Percentiles rank a stretch among this genome's conserved stretches.
phyloP scores from a whole-genome alignment of 352 stramenopile genomes.

The Ophiocytium majus region DNA sequence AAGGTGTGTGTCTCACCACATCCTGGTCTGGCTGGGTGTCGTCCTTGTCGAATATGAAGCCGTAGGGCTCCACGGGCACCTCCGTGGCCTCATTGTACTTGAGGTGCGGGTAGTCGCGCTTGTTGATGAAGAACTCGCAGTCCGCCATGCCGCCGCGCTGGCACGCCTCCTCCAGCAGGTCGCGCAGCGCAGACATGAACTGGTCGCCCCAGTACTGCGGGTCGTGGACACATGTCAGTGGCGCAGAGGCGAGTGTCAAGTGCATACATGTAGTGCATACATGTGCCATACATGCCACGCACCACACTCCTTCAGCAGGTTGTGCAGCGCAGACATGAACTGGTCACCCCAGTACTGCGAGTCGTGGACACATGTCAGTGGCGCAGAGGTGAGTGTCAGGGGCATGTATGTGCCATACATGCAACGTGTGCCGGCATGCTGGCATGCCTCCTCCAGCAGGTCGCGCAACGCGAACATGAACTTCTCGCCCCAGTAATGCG shows the following conservation, averaged over 20 bases:
- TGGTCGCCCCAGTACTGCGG: constrained; percentile 93
- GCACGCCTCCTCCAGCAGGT: constrained; percentile 95
- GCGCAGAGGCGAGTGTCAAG: too few relatives aligned
- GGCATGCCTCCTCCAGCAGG: constrained; percentile 93
- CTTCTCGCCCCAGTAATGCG: constrained; percentile 93
- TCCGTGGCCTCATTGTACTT: constrained; percentile 87
- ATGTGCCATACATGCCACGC: too few relatives aligned
- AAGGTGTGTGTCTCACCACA: constrained; percentile 17
- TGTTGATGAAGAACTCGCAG: constrained; percentile 99
- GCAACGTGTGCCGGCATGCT: too few relatives aligned
- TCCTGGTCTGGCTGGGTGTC: constrained; percentile 75
- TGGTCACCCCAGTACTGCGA: constrained; percentile 93
- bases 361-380: too few relatives aligned
- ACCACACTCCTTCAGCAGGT: constrained; percentile 97
- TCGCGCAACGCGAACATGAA: constrained; percentile 92
- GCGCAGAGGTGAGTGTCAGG: too few relatives aligned
- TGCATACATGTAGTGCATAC: too few relatives aligned
- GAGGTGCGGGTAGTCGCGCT: constrained; percentile 96
- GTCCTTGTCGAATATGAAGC: constrained; percentile 96
- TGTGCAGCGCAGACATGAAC: constrained; percentile 88
- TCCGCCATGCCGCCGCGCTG: constrained; percentile 83
- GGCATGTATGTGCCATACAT: too few relatives aligned
- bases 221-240: too few relatives aligned
- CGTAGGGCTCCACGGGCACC: constrained; percentile 87
- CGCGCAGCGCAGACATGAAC: constrained; percentile 88